Evolutionary conservation across 352 stramenopile genomes (phyloP), one percentile per base, ranked within the genome.

Genomic region (Pythium oligandrum): DNA sequence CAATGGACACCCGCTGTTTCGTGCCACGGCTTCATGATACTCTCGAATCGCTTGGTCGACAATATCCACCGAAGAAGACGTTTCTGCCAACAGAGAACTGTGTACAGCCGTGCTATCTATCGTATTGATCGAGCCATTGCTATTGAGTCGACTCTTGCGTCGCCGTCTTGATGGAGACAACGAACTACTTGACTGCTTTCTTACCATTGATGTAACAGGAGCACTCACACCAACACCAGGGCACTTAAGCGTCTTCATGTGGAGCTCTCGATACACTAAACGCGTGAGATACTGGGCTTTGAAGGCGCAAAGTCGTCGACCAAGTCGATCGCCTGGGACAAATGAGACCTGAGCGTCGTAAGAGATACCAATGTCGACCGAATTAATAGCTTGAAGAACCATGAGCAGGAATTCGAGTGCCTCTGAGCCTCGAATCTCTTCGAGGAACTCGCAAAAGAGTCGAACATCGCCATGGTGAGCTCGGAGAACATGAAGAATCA

Each of bases 381-480:
- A 56, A 6, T 82, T 62, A 32, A 82, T 70, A 8, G 62, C 71
- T 51, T 88, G 75, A 0, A 78, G 70, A 5, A 77, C 42, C 75
- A 73, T 83, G 2, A 88, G 57, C 10, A 67, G 71, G 50, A 86
- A 88, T 33, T 70, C 66, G 1, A 88, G 59, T 44, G 83, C 66
- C 33, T 83, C 69, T 2, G 52, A 53, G 1, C 57, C 64, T 11
- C 71, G 63, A 0, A 33, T 55, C 5, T 62, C 64, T 26, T 86
- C 73, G 4, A 86, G 35, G 36, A 86, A 85, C 5, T 76, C 71
- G n/a, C 75, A 83, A 59, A 86, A 86, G 0, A 85, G 56, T 5
- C 68, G 71, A 8, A 83, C 54, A 6, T 72, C 70, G 30, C 66
- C 77, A 3, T 51, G 64, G 6, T 55, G 45, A n/a, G 31, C 17